Evolutionary conservation across 371 early-diverging fungal genomes (phyloP).

Genomic region (Mortierella sp.): DNA sequence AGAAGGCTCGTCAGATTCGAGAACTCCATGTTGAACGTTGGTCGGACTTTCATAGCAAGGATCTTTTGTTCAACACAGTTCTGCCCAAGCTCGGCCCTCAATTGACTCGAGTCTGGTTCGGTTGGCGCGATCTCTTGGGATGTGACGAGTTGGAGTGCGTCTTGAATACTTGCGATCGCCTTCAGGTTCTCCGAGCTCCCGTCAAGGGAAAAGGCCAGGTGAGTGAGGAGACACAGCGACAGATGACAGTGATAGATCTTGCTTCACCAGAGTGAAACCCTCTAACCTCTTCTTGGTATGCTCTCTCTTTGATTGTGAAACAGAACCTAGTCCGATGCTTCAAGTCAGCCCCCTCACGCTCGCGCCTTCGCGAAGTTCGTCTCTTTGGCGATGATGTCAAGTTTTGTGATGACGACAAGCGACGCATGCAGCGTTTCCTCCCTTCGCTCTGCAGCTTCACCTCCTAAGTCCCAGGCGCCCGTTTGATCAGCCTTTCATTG

Average conservation of each 20-base stretch:
- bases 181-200: slow-evolving; percentile 52
- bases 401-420: slow-evolving; percentile 52
- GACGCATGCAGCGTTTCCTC: slow-evolving; percentile 51
- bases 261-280: neutral
- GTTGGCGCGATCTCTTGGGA: slow-evolving; percentile 51
- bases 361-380: slow-evolving; percentile 48
- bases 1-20: slow-evolving; percentile 47
- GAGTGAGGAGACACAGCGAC: neutral
- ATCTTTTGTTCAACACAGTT: slow-evolving; percentile 50
- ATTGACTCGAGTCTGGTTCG: slow-evolving; percentile 51
- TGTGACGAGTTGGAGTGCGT: slow-evolving; percentile 49
- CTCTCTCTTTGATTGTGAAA: neutral
- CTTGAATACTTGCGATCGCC: slow-evolving; percentile 43
- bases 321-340: slow-evolving; percentile 51
- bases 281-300: neutral
- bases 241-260: no score
- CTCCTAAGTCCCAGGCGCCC: slow-evolving; percentile 8
- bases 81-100: slow-evolving; percentile 50
- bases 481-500: neutral
- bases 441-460: slow-evolving; percentile 48
- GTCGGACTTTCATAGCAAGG: slow-evolving; percentile 53
- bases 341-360: slow-evolving; percentile 34
- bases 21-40: slow-evolving; percentile 54
- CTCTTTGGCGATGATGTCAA: slow-evolving; percentile 54
- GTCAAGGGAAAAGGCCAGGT: slow-evolving; percentile 56